Base-by-base conservation (phyloP, 1,139 yeast species). In the Candida freyschussii region DNA sequence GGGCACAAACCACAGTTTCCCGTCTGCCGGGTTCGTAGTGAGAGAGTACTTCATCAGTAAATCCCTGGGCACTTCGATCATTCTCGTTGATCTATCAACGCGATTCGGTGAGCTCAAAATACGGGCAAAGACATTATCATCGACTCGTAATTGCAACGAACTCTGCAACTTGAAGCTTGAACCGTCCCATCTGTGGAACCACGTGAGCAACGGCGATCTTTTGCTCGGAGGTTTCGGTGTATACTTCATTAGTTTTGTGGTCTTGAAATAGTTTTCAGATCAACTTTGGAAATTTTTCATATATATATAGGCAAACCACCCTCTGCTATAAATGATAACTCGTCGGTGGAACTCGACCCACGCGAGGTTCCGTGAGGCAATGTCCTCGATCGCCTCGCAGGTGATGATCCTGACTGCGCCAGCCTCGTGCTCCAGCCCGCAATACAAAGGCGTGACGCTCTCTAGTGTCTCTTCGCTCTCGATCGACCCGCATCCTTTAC, bases 401-500 rank as follows among this genome's bases (percentile, higher is more conserved):
- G 65, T 64, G 6, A 60, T 61, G 63, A 55, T 64, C 14, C 40
- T 64, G n/a, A 63, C 69, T 1, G 54, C 67, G 3, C 57, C 63
- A 11, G 39, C 49, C 14, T 26, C 44, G 45, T 23, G 50, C 39
- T 28, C 39, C 11, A 39, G 34, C n/a, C 35, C 37, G 21, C 26
- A 27, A 34, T 51, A 50, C 26, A 59, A 61, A 33, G 96, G 96
- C 1, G 75, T 84, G 66, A 84, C 96, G 0, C 61, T 87, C 4
- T 80, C 94, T 2, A 83, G 95, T 1, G 85, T 84, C 24, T 73
- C 85, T 13, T 85, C 95, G 2, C 60, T 87, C 11, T 76, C 93
- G 2, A 71, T 84, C 20, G 65, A 69, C 33, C 96, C 96, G 0
- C 62, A 62, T 11, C 93, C 95, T 2, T 56, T 84, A 36, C 54